Evolutionary conservation across 345 rosid species (phyloP).

Genomic region (Brassica juncea): DNA sequence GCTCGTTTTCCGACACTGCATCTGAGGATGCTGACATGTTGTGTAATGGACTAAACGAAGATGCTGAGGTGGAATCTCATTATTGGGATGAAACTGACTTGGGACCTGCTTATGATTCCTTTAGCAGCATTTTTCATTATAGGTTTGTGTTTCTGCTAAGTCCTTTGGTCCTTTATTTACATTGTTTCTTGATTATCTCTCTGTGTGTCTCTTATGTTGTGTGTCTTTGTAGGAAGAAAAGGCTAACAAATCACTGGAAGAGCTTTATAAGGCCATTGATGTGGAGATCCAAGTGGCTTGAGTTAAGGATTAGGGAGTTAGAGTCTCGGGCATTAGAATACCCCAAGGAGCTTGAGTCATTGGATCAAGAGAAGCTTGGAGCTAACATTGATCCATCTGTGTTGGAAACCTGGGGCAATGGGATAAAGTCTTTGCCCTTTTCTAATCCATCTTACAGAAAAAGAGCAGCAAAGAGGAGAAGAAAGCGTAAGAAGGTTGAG

Average conservation of each 20-base stretch:
- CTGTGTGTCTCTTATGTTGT: background rate
- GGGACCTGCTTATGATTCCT: conserved; percentile 57
- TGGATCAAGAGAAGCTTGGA: conserved; percentile 50
- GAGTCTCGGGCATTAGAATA: conserved; percentile 69
- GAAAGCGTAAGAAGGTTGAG: conserved; percentile 76
- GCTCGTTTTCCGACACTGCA: conserved; percentile 76
- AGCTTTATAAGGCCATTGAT: conserved; percentile 72
- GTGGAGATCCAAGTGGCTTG: conserved; percentile 97
- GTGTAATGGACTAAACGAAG: conserved; percentile 61
- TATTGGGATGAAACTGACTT: conserved; percentile 54
- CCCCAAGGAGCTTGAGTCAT: conserved; percentile 51
- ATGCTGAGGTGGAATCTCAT: conserved; percentile 82
- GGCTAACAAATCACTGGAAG: conserved; percentile 82
- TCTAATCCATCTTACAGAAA: conserved; percentile 51
- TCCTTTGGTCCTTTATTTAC: background rate
- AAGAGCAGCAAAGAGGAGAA: conserved; percentile 67
- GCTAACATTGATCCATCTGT: conserved; percentile 46
- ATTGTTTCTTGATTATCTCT: background rate
- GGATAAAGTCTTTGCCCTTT: conserved; percentile 64
- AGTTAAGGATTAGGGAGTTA: conserved; percentile 68
- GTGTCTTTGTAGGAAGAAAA: conserved; percentile 64
- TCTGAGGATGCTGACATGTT: conserved; percentile 50
- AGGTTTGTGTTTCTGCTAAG: conserved; percentile 50
- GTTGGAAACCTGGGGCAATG: conserved; percentile 58
- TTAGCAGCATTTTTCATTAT: conserved; percentile 51